Evolutionary conservation across 345 rosid species (phyloP), one percentile per base, ranked within the genome.

Genomic region (Boechera retrofracta): DNA sequence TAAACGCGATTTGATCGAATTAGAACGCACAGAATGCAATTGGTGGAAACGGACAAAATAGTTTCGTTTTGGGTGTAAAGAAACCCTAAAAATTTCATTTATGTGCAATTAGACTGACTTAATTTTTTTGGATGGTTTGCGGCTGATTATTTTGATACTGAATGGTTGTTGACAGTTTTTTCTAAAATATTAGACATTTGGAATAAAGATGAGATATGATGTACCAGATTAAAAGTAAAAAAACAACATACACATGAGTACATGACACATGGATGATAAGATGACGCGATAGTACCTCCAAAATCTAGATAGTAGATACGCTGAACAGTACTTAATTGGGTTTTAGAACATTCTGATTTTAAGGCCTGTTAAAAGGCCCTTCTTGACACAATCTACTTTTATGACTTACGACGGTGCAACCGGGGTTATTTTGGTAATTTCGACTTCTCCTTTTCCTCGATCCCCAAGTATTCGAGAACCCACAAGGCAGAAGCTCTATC

Each of bases 401-500:
- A 62, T 38, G 62, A 52, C 10, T 6, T 16, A 58, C 64, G 79
- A 64, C 65, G 71, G 71, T 71, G 67, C 60, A 18, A 7, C 10
- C 0, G 53, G 71, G 80, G 80, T 6, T 71, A 70, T 55, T 64
- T 0, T 16, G 44, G 80, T 77, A 55, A 56, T 64, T 64, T 64
- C 6, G 1, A 0, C n/a, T 6, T 29, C 7, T 47, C 47, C 0
- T 48, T 71, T 21, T 65, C 38, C 68, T 58, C 70, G 51, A 62
- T 69, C 58, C 59, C 21, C 71, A 62, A 77, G 71, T 64, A 70
- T 77, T 55, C 71, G 42, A 69, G 67, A 60, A 42, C 1, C 35
- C 44, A 39, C 39, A 49, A 64, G 36, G 12, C 58, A 29, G 45
- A 38, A 53, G 36, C 42, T 71, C 36, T 64, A 61, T 71, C 80